Base-by-base conservation (phyloP, 78 protist species). In the Diacronema lutheri region DNA sequence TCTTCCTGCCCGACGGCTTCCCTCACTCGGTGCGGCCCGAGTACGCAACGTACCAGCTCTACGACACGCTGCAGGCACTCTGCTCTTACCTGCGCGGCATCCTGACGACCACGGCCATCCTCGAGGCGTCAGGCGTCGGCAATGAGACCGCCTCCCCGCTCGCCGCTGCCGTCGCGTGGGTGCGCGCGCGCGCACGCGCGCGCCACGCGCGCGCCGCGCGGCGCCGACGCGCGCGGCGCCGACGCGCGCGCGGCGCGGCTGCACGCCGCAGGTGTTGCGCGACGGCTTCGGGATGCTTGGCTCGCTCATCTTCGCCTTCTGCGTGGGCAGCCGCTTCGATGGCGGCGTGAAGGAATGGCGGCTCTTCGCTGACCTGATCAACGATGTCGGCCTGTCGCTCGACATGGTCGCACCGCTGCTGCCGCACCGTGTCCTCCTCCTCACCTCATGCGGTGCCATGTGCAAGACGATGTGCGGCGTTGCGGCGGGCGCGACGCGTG, bases 51-150 rank as follows among this genome's bases (percentile, higher is more conserved):
- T 94, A 93, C 81, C 95, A 92, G 69, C 7, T 56, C 13, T 94
- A 92, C 93, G 94, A 93, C 89, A 87, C 93, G 19, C 26, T 90
- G 16, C 96, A 93, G 71, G 94, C 94, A 11, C 57, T 41, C 29
- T 76, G 82, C 82, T 76, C 64, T 14, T 55, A 76, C 82, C 82
- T 44, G 26, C 68, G 68, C 10, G 23, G 23, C 33, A 84, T 78
- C 41, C 76, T 68, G 14, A 21, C 76, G 12, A 68, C 76, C 13
- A 20, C 26, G 16, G 76, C 76, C 19, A 38, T 68, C 56, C 76
- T 68, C 26, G 12, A 26, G 56, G 84, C 65, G 23, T 6, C 68
- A 0, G 90, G 90, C 50, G 86, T 87, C 23, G 90, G 90, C 33
- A 72, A 71, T 11, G 81, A 2, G 9, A 20, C 79, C 20, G 90